Evolutionary conservation across 2,329 filamentous ascomycete genomes (phyloP).

Genomic region (Diaporthe amygdali): DNA sequence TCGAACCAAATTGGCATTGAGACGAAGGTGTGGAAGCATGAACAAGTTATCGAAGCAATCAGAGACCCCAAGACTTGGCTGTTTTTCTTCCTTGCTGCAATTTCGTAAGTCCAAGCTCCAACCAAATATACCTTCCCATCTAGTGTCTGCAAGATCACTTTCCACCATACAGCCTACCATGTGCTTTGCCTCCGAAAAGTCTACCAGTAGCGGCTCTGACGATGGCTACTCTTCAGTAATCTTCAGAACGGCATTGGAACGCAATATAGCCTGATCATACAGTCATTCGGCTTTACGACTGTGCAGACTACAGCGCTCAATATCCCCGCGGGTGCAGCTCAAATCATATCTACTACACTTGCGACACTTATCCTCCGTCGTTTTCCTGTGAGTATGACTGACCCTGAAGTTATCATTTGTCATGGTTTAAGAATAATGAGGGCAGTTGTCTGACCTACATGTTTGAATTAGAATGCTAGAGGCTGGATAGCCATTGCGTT

Average conservation of each 20-base stretch:
- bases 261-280: conserved; percentile 4
- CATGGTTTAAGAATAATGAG: too few species aligned
- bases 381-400: background rate
- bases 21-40: background rate
- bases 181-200: background rate
- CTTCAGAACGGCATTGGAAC: background rate
- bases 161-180: too few species aligned
- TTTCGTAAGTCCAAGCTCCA: background rate
- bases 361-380: background rate
- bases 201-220: background rate
- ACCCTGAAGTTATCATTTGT: background rate
- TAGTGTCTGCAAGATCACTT: background rate
- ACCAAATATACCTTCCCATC: background rate
- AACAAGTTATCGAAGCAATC: background rate
- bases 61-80: background rate
- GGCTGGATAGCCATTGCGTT: background rate
- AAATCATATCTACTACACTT: background rate
- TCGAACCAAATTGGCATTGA: conserved; percentile 5
- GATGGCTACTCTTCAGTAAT: background rate
- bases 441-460: background rate
- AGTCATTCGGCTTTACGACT: conserved; percentile 1
- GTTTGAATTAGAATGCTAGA: background rate
- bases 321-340: background rate
- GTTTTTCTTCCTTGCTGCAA: conserved; percentile 6
- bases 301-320: conserved; percentile 8